Base-by-base conservation (phyloP, 2,329 filamentous ascomycete species). In the Diaporthe batatas region DNA sequence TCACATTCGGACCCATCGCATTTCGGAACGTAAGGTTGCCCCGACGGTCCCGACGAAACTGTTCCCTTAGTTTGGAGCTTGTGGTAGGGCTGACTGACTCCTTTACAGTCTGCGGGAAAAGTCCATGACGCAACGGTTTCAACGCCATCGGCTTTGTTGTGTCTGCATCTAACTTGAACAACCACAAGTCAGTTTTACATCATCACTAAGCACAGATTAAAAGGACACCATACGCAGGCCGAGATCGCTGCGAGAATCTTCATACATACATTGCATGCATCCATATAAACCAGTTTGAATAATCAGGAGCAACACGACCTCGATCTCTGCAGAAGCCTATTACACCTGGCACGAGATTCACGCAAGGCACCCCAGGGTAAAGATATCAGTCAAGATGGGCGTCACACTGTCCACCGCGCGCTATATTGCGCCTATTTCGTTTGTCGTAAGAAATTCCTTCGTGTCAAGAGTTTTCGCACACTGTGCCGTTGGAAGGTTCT, bases 401-500 rank as follows among this genome's bases (percentile, higher is more conserved):
- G 82, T 89, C 76, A 83, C 85, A 44, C 84, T 88, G 72, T 87
- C 83, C 64, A 89, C 87, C 1, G 86, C 88, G 67, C 85, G 86
- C 75, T 86, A 84, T 77, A 81, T 90, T 23, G 88, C 88, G 44
- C 88, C 89, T 0, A 78, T 84, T 21, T 87, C 87, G 29, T 91
- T 90, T 79, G 67, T 83, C 23, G 57, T 62, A 29, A 62, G 57
- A 3, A 29, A 42, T 6, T 18, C 6, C 3, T 29, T 4, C 4
- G 2, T 8, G 29, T 29, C 4, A 2, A 25, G 23, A 59, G 7
- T 2, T 18, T 25, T 5, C 8, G 25, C 2, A 29, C 14, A 2
- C 25, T 62, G 2, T 23, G 36, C 14, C 36, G 18, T 14, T 21
- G 16, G 23, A 21, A 44, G 21, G 12, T 44, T 25, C n/a, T 42